Evolutionary conservation across 305 asterid genomes (phyloP), one percentile per base, ranked within the genome.

Genomic region (Fraxinus dipetala): DNA sequence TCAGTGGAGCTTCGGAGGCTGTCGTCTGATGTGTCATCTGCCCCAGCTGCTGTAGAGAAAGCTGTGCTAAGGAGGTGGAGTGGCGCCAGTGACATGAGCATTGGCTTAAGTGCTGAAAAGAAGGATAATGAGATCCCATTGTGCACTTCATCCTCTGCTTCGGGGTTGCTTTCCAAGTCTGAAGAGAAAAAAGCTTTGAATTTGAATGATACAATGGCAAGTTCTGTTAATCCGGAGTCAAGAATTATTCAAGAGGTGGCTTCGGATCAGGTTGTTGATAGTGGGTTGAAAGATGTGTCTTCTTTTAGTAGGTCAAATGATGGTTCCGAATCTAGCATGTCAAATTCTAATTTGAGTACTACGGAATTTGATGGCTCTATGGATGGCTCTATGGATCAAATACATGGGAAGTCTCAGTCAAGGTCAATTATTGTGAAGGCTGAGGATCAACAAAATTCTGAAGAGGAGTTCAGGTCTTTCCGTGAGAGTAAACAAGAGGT

Each of bases 71-170:
- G 98, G 87, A 93, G 98, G 86, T 93, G 97, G 98, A 95, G 98
- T 92, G 97, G 95, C 43, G 91, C 91, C 79, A 90, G 98, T 87
- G 97, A 95, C 88, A 91, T 93, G 98, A 95, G 96, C 92, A 88
- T 93, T 77, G 97, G 93, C 90, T 87, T 91, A 87, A 92, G 91
- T 84, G 88, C 85, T 77, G 98, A 95, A 81, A 94, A 89, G 90
- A 91, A 85, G 87, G 98, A 93, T 75, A 48, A 70, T 34, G 97
- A 92, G 82, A 91, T 91, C 78, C 90, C 95, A 63, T 86, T 81
- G 26, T 87, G 89, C 85, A 87, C 93, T 73, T 89, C 92, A 16
- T 78, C 92, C 83, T 86, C 91, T 34, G 70, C 89, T 61, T 83
- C 79, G 75, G 88, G 72, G 80, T 34, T 72, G 48, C 48, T 34